Evolutionary conservation across 805 yeast genomes (phyloP), one percentile per base, ranked within the genome.

Genomic region (Peterozyma xylosa): DNA sequence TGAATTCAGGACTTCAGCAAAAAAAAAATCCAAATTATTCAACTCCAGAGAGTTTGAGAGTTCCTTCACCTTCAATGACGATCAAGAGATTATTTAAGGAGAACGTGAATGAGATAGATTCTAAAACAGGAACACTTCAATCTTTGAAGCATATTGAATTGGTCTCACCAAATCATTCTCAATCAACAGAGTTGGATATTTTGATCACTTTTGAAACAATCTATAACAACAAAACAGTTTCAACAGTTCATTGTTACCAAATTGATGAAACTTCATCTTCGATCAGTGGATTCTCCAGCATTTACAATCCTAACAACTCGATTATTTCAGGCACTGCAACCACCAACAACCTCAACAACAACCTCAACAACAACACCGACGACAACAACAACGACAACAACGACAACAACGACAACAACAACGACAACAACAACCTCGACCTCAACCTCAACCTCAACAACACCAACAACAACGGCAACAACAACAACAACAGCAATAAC

Each of bases 21-120:
- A 63, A 66, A 39, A 60, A 64, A 11, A 71, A 67, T 42, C 79
- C 79, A 9, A 70, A 70, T 47, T 75, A 62, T 51, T 70, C 68
- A 47, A 75, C 79, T 0, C 79, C 80, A 1, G 67, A 64, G 30
- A 71, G 66, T 15, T 58, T 58, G 33, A 73, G 66, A 50, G 63
- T 48, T 11, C 54, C 59, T 7, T 13, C 34, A 3, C 82, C 83
- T 2, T 55, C 46, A 3, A 42, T 80, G 32, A 48, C 49, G 0
- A 50, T 71, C 5, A 59, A 48, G n/a, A 66, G 64, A 45, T 38
- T 67, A 5, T 46, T 59, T 11, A 48, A 49, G 13, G 55, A 62
- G 33, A 51, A 51, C 38, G 52, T 55, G 37, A 33, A 46, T 45
- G 67, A 64, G 11, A 52, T 64, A 54, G 56, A 46, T 42, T 53